These are phyloP conservation scores for Alternaria sp. DNA, from an alignment of 2,329 filamentous ascomycete species.

Conservation along the genomic window DNA sequence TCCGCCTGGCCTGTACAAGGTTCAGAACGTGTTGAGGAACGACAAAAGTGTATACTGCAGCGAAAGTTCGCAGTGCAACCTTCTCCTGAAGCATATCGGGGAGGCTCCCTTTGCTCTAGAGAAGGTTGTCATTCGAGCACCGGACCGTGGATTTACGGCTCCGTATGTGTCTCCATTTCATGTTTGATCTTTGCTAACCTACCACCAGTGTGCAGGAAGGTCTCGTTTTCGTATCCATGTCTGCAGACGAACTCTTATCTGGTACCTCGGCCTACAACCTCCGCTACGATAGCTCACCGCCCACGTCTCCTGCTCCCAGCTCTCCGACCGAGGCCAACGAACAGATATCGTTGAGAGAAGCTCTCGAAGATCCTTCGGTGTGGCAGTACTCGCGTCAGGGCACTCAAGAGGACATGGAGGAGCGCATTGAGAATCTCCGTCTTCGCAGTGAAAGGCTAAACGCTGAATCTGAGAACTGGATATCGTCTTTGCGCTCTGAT, in stretches of 20 bases:
- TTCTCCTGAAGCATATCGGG: conserved; percentile 83
- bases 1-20: conserved; percentile 54
- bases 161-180: conserved; percentile 70
- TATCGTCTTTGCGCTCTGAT: conserved; percentile 23
- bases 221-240: conserved; percentile 91
- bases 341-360: conserved; percentile 46
- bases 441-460: conserved; percentile 26
- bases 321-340: conserved; percentile 37
- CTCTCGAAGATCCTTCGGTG: conserved; percentile 45
- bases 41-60: conserved; percentile 91
- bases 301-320: conserved; percentile 39
- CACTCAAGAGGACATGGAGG: conserved; percentile 36
- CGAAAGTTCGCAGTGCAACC: conserved; percentile 85
- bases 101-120: conserved; percentile 82
- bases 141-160: conserved; percentile 80
- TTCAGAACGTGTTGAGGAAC: conserved; percentile 82
- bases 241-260: conserved; percentile 75
- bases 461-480: conserved; percentile 19
- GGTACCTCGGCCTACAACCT: conserved; percentile 80
- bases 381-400: conserved; percentile 42
- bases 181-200: conserved; percentile 43
- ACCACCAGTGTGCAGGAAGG: conserved; percentile 80
- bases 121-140: conserved; percentile 88
- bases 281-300: conserved; percentile 57
- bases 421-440: conserved; percentile 39